Percentiles rank a stretch among this genome's conserved stretches.
Evolutionary conservation across 2,329 filamentous ascomycete genomes (phyloP).

Genomic region (Helotiales sp.): DNA sequence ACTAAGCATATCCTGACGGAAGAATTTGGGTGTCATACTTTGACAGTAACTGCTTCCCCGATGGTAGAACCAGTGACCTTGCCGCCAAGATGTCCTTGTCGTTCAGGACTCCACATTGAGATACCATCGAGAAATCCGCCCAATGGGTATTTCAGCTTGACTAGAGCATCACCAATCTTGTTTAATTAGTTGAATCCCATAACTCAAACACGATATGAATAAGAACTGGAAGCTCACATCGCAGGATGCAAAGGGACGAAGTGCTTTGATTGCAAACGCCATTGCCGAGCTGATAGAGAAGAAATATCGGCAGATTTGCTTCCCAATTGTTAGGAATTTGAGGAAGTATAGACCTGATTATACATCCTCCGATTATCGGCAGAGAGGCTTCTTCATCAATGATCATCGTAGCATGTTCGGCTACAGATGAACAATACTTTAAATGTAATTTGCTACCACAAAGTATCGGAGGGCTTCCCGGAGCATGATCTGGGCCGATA

Average conservation of each 20-base stretch:
- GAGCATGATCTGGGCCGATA: no score
- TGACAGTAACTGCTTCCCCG: not conserved
- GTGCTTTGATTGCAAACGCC: not conserved
- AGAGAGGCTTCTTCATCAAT: not conserved
- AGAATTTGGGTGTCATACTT: not conserved
- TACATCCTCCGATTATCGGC: not conserved
- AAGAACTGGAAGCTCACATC: not conserved
- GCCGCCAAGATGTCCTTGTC: not conserved
- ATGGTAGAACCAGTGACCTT: not conserved
- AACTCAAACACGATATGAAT: not conserved
- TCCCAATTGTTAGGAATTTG: not conserved
- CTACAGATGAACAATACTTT: not conserved
- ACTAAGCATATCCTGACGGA: not conserved
- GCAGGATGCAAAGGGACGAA: not conserved
- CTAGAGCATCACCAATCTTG: constrained; percentile 33
- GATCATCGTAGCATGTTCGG: not conserved
- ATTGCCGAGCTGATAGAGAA: not conserved
- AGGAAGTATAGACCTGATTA: not conserved
- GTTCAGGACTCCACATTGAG: not conserved
- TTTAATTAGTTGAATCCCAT: not conserved
- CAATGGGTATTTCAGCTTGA: constrained; percentile 35
- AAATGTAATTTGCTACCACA: not conserved
- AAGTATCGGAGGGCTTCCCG: not conserved
- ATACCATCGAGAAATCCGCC: constrained; percentile 39
- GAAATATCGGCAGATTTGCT: not conserved